phyloP scores from a whole-genome alignment of 331 rosid genomes.

The Rosa hybrid region DNA sequence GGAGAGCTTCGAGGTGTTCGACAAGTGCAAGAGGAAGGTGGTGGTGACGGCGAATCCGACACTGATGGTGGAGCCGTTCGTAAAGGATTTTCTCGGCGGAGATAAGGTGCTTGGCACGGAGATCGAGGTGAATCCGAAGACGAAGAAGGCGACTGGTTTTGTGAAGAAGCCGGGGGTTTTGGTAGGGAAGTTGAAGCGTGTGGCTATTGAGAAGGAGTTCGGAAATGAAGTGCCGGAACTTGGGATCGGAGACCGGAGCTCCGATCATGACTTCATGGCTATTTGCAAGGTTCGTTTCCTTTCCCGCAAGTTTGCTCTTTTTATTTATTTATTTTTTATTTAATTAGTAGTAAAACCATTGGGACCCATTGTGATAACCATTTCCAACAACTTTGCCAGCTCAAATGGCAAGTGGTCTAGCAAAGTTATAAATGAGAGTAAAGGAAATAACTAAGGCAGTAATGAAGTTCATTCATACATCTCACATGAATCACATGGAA shows the following conservation, averaged over 20 bases:
- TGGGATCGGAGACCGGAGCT: slow-evolving; percentile 80
- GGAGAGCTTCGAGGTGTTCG: slow-evolving; percentile 84
- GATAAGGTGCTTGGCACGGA: slow-evolving; percentile 88
- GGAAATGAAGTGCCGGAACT: slow-evolving; percentile 72
- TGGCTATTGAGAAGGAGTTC: slow-evolving; percentile 70
- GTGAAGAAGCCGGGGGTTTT: slow-evolving; percentile 93
- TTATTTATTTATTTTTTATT: background rate
- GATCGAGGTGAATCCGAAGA: slow-evolving; percentile 91
- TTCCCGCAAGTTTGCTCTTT: background rate
- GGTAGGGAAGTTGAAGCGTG: slow-evolving; percentile 70
- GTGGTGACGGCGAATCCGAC: slow-evolving; percentile 93
- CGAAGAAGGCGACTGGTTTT: slow-evolving; percentile 92
- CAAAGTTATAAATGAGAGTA: background rate
- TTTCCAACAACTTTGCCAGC: slow-evolving; percentile 43
- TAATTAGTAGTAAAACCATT: background rate
- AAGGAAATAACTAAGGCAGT: background rate
- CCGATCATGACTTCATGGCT: slow-evolving; percentile 95
- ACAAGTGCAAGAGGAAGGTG: slow-evolving; percentile 79
- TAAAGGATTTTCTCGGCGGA: slow-evolving; percentile 87
- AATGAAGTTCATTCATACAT: background rate
- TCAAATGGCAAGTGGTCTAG: background rate
- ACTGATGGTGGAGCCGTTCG: slow-evolving; percentile 93
- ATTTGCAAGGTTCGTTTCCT: slow-evolving; percentile 69
- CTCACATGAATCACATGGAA: background rate
- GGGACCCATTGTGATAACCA: slow-evolving; percentile 50